Evolutionary conservation across 164 flowering plant genomes (phyloP).

Genomic region (Annona cherimola): DNA sequence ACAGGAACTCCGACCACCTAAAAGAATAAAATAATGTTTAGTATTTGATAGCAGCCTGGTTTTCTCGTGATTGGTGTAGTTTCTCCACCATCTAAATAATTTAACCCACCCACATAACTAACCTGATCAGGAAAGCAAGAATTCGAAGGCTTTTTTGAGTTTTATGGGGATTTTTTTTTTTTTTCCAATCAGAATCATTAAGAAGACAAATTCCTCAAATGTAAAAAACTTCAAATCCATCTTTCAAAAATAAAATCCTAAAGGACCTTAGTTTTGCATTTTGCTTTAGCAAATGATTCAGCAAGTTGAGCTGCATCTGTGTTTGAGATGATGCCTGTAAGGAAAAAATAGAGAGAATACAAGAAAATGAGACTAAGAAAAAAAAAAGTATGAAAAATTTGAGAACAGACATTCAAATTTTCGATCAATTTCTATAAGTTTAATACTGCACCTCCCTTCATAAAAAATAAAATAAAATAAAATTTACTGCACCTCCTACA

Average conservation of each 20-base stretch:
- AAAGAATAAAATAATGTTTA: not conserved
- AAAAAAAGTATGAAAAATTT: not conserved
- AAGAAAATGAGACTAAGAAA: not conserved
- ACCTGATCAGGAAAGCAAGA: not conserved
- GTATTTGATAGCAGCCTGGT: not conserved
- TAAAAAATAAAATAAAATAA: too few relatives aligned
- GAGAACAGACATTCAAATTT: not conserved
- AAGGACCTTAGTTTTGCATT: constrained; percentile 17
- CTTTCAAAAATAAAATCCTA: not conserved
- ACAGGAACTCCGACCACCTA: constrained; percentile 98
- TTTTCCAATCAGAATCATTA: not conserved
- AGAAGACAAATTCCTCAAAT: not conserved
- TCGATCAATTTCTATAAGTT: not conserved
- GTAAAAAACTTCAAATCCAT: not conserved
- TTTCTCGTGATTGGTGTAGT: not conserved
- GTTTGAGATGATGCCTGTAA: constrained; percentile 14
- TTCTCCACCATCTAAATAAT: not conserved
- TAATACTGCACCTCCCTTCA: too few relatives aligned
- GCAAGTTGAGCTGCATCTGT: constrained; percentile 23
- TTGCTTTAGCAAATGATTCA: constrained; percentile 12
- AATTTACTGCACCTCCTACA: constrained; percentile 9
- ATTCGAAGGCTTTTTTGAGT: too few relatives aligned
- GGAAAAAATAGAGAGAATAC: not conserved
- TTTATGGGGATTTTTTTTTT: not conserved
- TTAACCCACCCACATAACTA: not conserved